A percentile compares a stretch with the other conserved stretches of the same genome.
These are phyloP conservation scores for Malassezia nana DNA, from an alignment of 1,284 basidiomycete species.

Conservation along the genomic window DNA sequence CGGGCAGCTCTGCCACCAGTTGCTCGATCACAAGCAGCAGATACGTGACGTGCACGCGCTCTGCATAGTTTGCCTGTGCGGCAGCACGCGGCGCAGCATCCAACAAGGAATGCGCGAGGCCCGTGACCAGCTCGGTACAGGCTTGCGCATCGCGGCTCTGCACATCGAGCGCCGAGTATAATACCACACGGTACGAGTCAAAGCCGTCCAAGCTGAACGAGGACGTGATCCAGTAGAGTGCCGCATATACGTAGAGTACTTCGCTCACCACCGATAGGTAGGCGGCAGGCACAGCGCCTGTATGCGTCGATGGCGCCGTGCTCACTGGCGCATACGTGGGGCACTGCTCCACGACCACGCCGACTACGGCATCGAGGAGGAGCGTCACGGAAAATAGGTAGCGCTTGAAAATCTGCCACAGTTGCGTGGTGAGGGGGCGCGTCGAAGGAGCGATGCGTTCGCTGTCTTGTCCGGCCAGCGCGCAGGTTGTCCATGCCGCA, in stretches of 20 bases:
- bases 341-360: constrained; percentile 39
- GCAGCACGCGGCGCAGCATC: constrained; percentile 4
- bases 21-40: constrained; percentile 42
- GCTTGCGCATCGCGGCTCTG: constrained; percentile 35
- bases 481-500: background rate
- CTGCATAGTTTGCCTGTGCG: constrained; percentile 9
- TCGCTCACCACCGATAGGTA: constrained; percentile 28
- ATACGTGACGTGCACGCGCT: constrained; percentile 24
- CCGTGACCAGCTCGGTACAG: constrained; percentile 18
- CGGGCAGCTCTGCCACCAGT: constrained; percentile 29
- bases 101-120: background rate
- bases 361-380: constrained; percentile 42
- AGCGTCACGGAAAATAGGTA: constrained; percentile 40
- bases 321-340: constrained; percentile 23
- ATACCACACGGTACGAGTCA: constrained; percentile 40
- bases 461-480: constrained; percentile 6
- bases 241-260: constrained; percentile 28
- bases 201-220: constrained; percentile 40
- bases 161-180: constrained; percentile 42
- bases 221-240: constrained; percentile 39
- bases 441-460: background rate
- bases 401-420: constrained; percentile 42
- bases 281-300: constrained; percentile 30
- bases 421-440: constrained; percentile 16
- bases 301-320: constrained; percentile 17